These are phyloP conservation scores for Allium cepa DNA, from an alignment of 106 monocot genomes.

Conservation along the genomic window DNA sequence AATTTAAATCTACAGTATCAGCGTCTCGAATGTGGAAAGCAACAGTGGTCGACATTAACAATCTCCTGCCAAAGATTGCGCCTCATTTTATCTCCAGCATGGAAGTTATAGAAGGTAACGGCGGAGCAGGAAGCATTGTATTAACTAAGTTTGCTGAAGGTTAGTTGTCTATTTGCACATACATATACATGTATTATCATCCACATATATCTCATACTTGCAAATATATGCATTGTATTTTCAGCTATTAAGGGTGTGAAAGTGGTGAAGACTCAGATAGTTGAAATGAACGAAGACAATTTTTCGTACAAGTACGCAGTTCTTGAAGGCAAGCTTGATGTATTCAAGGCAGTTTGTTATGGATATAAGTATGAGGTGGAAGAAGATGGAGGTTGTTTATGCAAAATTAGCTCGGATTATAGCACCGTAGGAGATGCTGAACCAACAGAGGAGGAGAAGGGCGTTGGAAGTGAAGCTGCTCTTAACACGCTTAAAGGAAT, in stretches of 20 bases:
- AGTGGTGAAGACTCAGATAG: background rate
- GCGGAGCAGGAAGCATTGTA: constrained; percentile 13
- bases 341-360: background rate
- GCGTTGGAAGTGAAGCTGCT: background rate
- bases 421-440: constrained; percentile 2
- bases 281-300: constrained; percentile 1
- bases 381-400: constrained; percentile 7
- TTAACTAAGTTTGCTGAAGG: constrained; percentile 6
- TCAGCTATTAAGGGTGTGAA: background rate
- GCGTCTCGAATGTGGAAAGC: constrained; percentile 14
- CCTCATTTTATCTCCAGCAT: constrained; percentile 5
- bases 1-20: background rate
- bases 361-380: constrained; percentile 1
- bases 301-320: constrained; percentile 4
- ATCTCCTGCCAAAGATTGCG: constrained; percentile 9
- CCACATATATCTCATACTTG: too few relatives aligned
- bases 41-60: constrained; percentile 6
- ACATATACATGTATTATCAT: background rate
- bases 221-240: background rate
- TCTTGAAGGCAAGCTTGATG: background rate
- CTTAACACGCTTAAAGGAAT: constrained; percentile 1
- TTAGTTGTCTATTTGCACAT: background rate
- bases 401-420: background rate
- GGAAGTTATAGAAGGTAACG: constrained; percentile 15
- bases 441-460: constrained; percentile 5